Evolutionary conservation across 148 eudicot genomes (phyloP), one percentile per base, ranked within the genome.

Genomic region (Silene conica): DNA sequence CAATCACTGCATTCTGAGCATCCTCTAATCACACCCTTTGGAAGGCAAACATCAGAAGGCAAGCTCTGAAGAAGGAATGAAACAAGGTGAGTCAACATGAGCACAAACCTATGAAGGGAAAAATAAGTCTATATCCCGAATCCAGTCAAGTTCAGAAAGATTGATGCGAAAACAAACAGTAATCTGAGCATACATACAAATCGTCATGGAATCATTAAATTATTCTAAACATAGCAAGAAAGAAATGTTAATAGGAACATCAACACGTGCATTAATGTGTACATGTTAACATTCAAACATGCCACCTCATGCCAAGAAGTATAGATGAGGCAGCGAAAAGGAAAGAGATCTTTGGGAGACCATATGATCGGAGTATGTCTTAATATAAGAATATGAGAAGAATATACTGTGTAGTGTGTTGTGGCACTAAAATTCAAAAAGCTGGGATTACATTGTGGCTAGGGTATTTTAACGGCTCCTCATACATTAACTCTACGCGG

Each of bases 11-110:
- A 86, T 31, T 72, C 74, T 74, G 83, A 15, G 73, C 89, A 87
- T 77, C 91, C 93, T 26, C 83, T 86, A 22, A 79, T 77, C 66
- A 85, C 85, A 73, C 97, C 93, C 83, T 84, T 86, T 0, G 97
- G 93, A 77, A 87, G 92, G 69, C 73, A 71, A 77, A 66, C 69
- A 52, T 77, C 48, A 13, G 73, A 34, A 26, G 79, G 63, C 20
- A 48, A 59, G 28, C 69, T 65, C 82, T 80, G 76, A 8, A 71
- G 56, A 75, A 59, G 11, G 45, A 74, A 26, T 11, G 34, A 71
- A 13, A 55, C 16, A 69, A 4, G 31, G 18, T 25, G 41, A 52
- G 65, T 20, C 20, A 74, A 34, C 67, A 69, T 41, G 26, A 48
- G 18, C 63, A 25, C 63, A 19, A 64, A 22, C 26, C 45, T 55